phyloP scores from a whole-genome alignment of 768 basidiomycete genomes.

The Royoungia palumana region DNA sequence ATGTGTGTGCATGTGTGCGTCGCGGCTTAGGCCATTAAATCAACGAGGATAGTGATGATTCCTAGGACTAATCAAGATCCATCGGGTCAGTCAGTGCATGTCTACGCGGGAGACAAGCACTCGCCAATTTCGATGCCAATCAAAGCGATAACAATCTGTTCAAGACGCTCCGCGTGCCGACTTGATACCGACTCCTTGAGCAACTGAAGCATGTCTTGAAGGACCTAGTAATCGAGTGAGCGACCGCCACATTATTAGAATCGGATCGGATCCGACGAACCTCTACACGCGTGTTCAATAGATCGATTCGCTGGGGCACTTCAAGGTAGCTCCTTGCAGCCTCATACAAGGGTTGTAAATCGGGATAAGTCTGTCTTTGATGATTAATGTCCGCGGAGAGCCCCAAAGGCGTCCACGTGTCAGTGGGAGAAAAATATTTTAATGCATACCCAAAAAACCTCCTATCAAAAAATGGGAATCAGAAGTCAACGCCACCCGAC shows the following conservation, averaged over 20 bases:
- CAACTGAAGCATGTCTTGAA: constrained; percentile 96
- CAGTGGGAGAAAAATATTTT: constrained; percentile 20
- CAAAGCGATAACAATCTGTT: constrained; percentile 88
- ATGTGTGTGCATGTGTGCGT: background rate
- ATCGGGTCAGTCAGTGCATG: constrained; percentile 1
- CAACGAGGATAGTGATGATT: constrained; percentile 87
- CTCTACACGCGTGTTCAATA: constrained; percentile 92
- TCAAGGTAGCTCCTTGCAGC: constrained; percentile 93
- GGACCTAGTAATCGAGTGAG: constrained; percentile 49
- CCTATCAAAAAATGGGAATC: constrained; percentile 41
- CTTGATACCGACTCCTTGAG: constrained; percentile 93
- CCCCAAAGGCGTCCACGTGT: background rate
- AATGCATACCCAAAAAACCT: constrained; percentile 87
- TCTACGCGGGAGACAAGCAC: constrained; percentile 14
- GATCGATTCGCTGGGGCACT: constrained; percentile 88
- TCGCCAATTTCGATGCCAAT: constrained; percentile 86
- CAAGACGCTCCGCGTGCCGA: constrained; percentile 84
- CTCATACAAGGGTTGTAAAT: constrained; percentile 92
- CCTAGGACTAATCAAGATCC: constrained; percentile 59
- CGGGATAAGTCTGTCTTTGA: constrained; percentile 76
- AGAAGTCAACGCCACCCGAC: background rate
- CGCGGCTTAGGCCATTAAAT: constrained; percentile 55
- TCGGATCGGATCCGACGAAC: constrained; percentile 39
- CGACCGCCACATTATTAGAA: background rate
- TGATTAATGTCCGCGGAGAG: constrained; percentile 19